phyloP scores from a whole-genome alignment of 805 yeast species.

The Kodamaea laetipori region DNA sequence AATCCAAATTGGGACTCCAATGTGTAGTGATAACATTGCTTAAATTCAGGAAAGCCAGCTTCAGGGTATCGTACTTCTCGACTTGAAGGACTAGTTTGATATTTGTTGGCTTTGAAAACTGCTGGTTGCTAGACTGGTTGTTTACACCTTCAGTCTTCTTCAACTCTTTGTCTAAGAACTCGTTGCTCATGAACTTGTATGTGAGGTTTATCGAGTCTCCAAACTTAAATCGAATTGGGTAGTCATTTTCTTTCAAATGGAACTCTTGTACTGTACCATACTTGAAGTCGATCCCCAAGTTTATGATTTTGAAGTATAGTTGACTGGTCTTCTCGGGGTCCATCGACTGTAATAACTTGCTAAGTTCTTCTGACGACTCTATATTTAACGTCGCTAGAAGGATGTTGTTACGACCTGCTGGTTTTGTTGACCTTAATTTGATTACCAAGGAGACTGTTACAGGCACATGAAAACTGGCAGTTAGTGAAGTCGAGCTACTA shows the following conservation, averaged over 20 bases:
- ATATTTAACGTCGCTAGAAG: conserved; percentile 51
- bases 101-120: conserved; percentile 28
- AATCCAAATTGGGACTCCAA: conserved; percentile 44
- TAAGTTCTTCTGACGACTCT: conserved; percentile 47
- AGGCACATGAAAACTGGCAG: conserved; percentile 24
- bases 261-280: conserved; percentile 30
- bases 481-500: conserved; percentile 9
- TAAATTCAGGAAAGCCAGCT: conserved; percentile 16
- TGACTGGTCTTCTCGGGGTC: conserved; percentile 10
- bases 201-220: conserved; percentile 39
- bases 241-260: conserved; percentile 19
- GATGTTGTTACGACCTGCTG: conserved; percentile 48
- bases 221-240: conserved; percentile 30
- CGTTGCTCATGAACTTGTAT: conserved; percentile 36
- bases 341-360: conserved; percentile 12
- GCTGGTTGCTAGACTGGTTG: conserved; percentile 13
- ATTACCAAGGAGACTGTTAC: conserved; percentile 45
- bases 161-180: conserved; percentile 25
- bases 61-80: conserved; percentile 16
- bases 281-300: conserved; percentile 28
- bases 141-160: conserved; percentile 17
- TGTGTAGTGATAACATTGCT: conserved; percentile 35
- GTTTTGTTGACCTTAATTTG: conserved; percentile 48
- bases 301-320: conserved; percentile 25
- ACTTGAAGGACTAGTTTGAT: conserved; percentile 31